phyloP scores from a whole-genome alignment of 2,329 filamentous ascomycete species.

The Fusarium setosum region DNA sequence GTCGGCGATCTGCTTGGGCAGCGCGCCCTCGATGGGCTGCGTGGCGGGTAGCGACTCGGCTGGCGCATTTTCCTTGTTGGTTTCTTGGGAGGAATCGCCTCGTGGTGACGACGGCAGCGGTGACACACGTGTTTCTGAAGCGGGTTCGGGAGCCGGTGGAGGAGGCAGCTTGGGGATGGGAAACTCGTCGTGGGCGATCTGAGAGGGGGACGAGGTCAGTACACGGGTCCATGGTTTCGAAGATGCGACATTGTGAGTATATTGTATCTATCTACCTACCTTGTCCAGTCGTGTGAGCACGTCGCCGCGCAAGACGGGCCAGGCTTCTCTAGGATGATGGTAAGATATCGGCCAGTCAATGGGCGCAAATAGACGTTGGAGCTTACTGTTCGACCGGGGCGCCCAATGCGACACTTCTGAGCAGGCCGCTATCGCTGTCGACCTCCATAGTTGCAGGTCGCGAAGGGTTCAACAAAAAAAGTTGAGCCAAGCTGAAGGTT shows the following conservation, averaged over 20 bases:
- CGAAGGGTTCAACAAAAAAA: constrained; percentile 16
- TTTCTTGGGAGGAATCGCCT: constrained; percentile 62
- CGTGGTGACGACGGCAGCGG: constrained; percentile 55
- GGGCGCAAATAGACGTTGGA: constrained; percentile 4
- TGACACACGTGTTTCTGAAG: constrained; percentile 57
- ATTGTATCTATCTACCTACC: no score
- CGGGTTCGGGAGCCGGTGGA: constrained; percentile 54
- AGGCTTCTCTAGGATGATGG: constrained; percentile 66
- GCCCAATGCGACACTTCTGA: constrained; percentile 62
- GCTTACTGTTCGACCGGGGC: constrained; percentile 67
- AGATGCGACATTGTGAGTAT: constrained; percentile 6
- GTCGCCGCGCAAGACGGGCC: constrained; percentile 74
- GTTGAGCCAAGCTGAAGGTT: constrained; percentile 13
- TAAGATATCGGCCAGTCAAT: constrained; percentile 34
- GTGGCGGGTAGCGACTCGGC: constrained; percentile 51
- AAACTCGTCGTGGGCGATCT: constrained; percentile 84
- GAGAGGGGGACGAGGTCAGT: constrained; percentile 9
- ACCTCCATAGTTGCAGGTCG: constrained; percentile 61
- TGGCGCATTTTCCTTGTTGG: constrained; percentile 76
- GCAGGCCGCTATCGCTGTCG: constrained; percentile 62
- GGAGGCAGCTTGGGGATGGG: constrained; percentile 72
- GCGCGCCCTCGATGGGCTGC: constrained; percentile 52
- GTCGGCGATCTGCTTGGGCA: constrained; percentile 73
- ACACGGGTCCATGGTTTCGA: neutral
- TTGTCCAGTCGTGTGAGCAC: constrained; percentile 76